Conservation (phyloP, 805 yeast genomes). For the Phaffomyces antillensis region DNA sequence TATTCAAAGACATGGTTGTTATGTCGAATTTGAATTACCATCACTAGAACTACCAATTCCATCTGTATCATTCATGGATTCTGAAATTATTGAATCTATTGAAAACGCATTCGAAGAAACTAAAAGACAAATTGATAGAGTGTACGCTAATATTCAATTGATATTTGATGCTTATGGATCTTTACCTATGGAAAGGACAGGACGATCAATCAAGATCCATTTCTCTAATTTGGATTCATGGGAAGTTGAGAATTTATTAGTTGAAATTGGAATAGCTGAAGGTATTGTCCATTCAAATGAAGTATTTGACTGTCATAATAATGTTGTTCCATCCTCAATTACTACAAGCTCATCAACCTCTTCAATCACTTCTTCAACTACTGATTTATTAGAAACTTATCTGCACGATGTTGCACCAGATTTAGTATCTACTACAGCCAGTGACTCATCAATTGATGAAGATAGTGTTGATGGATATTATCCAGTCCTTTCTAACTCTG, state of each 20-base stretch:
- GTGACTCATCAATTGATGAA: constrained; percentile 3
- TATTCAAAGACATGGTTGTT: constrained; percentile 34
- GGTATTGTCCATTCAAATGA: constrained; percentile 45
- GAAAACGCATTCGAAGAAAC: constrained; percentile 30
- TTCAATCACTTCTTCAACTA: constrained; percentile 1
- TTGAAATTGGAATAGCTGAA: constrained; percentile 51
- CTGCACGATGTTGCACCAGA: constrained; percentile 17
- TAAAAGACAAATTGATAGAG: constrained; percentile 34
- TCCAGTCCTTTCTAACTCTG: constrained; percentile 5
- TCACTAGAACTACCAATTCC: constrained; percentile 29
- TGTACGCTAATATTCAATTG: constrained; percentile 35
- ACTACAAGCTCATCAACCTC: background rate
- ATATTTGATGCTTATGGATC: constrained; percentile 54
- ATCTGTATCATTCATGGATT: constrained; percentile 37
- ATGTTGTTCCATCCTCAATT: background rate
- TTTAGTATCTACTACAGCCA: constrained; percentile 7
- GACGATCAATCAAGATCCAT: constrained; percentile 43
- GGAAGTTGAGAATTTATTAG: constrained; percentile 48
- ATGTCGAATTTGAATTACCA: constrained; percentile 52
- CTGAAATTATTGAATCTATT: constrained; percentile 34
- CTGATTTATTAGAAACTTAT: constrained; percentile 2
- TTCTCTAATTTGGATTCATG: constrained; percentile 65
- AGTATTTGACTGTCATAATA: background rate
- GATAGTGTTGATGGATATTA: constrained; percentile 5
- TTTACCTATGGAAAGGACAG: constrained; percentile 48